phyloP scores from a whole-genome alignment of 2,329 filamentous ascomycete species.

The Phyllosticta ampelicida region DNA sequence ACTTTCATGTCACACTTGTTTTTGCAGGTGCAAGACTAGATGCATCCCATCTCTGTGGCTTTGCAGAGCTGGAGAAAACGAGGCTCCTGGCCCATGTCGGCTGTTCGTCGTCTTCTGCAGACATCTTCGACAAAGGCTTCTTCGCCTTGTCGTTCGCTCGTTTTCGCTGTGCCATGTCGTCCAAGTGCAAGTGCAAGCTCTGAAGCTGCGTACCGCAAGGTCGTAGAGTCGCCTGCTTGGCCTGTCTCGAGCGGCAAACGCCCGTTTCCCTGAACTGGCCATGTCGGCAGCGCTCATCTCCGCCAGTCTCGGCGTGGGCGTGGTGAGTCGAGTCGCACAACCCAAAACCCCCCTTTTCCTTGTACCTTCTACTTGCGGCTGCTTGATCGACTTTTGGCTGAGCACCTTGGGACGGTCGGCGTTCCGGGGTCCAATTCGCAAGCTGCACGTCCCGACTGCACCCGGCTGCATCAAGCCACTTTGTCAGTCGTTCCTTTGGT shows the following conservation, averaged over 20 bases:
- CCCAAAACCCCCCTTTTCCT: conserved; percentile 3
- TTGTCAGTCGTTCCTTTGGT: conserved; percentile 16
- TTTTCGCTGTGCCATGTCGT: not conserved
- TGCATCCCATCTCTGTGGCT: not conserved
- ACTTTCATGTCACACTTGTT: not conserved
- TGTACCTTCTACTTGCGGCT: conserved; percentile 7
- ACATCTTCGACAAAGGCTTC: too few species aligned
- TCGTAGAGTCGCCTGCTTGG: not conserved
- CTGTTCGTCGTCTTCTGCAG: too few species aligned
- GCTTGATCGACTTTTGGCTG: conserved; percentile 6
- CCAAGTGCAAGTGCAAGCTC: not conserved
- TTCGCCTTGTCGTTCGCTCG: not conserved
- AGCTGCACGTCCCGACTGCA: conserved; percentile 11
- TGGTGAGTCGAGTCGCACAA: not conserved
- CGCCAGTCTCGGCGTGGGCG: conserved; percentile 6
- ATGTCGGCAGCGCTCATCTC: conserved; percentile 3
- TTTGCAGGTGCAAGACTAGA: not conserved
- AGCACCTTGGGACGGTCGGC: conserved; percentile 7
- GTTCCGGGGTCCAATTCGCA: conserved; percentile 5
- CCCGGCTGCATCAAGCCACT: conserved; percentile 13
- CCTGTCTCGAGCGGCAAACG: not conserved
- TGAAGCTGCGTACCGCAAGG: not conserved
- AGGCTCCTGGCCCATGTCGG: too few species aligned
- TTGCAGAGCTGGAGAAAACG: not conserved
- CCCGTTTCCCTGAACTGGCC: conserved; percentile 1